These are phyloP conservation scores for Lentinus polychrous DNA, from an alignment of 1,284 basidiomycete species.

Conservation along the genomic window DNA sequence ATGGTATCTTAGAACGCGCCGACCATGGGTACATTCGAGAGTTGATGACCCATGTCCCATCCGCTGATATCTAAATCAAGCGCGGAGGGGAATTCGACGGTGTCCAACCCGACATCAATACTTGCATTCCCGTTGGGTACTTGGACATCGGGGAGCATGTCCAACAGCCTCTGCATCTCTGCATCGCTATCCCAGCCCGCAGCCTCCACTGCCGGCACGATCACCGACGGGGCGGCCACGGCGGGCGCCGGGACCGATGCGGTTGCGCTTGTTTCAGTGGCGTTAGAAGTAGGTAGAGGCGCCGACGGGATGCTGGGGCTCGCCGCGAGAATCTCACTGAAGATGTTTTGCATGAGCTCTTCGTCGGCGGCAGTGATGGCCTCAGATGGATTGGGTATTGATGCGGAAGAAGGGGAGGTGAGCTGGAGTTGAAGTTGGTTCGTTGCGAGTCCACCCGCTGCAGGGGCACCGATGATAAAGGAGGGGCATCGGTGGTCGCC, in stretches of 20 bases:
- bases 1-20: slow-evolving; percentile 22
- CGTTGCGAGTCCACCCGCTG: slow-evolving; percentile 66
- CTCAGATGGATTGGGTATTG: slow-evolving; percentile 7
- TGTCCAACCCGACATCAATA: slow-evolving; percentile 18
- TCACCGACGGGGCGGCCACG: slow-evolving; percentile 16
- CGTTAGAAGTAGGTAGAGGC: slow-evolving; percentile 23
- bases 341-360: slow-evolving; percentile 53
- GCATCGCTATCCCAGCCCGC: slow-evolving; percentile 35
- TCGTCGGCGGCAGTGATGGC: slow-evolving; percentile 36
- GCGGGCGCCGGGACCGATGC: slow-evolving; percentile 19
- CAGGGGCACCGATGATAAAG: slow-evolving; percentile 64
- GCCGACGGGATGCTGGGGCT: slow-evolving; percentile 35
- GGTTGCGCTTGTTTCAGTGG: slow-evolving; percentile 15
- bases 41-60: slow-evolving; percentile 23
- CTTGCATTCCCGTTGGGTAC: slow-evolving; percentile 20
- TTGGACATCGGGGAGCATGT: slow-evolving; percentile 37
- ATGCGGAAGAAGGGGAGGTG: slow-evolving; percentile 17
- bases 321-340: slow-evolving; percentile 61
- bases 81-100: slow-evolving; percentile 29
- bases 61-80: slow-evolving; percentile 30
- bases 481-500: slow-evolving; percentile 63
- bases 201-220: background rate
- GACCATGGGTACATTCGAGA: slow-evolving; percentile 14
- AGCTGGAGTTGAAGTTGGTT: slow-evolving; percentile 25
- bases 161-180: slow-evolving; percentile 59